Conservation (phyloP, 2,329 filamentous ascomycete genomes). For the Talaromyces amestolkiae region DNA sequence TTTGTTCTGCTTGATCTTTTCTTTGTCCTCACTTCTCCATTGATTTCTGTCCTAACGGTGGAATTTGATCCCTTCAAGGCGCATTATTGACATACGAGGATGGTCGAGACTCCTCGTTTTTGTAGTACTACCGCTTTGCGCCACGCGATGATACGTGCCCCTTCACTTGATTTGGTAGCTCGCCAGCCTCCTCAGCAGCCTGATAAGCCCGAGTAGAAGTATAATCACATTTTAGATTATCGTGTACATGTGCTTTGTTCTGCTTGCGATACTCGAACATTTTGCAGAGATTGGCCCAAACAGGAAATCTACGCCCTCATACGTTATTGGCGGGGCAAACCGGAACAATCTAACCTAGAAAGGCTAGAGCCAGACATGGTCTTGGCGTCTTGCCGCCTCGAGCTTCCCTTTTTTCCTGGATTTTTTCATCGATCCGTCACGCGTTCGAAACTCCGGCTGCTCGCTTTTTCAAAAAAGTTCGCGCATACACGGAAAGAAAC, state of each 20-base stretch:
- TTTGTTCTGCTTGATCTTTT: neutral
- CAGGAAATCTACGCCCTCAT: neutral
- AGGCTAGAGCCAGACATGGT: neutral
- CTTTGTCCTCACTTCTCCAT: neutral
- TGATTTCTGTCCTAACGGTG: neutral
- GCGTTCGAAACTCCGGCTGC: conserved; percentile 17
- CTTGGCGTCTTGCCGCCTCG: neutral
- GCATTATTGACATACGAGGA: neutral
- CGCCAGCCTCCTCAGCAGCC: neutral
- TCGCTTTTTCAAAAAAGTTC: conserved; percentile 10
- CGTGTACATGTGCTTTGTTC: neutral
- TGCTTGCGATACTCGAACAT: neutral
- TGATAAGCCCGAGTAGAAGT: neutral
- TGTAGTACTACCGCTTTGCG: neutral
- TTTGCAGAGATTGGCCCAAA: neutral
- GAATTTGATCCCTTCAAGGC: neutral
- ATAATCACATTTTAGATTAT: too few relatives aligned
- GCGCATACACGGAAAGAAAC: neutral
- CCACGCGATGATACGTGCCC: neutral
- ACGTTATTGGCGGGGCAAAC: neutral
- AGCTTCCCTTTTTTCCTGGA: neutral
- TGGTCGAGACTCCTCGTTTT: neutral
- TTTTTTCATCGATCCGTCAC: neutral
- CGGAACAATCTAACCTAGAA: neutral
- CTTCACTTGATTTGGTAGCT: neutral